These are phyloP conservation scores for Posidonia oceanica DNA, from an alignment of 116 monocot species.

Conservation along the genomic window DNA sequence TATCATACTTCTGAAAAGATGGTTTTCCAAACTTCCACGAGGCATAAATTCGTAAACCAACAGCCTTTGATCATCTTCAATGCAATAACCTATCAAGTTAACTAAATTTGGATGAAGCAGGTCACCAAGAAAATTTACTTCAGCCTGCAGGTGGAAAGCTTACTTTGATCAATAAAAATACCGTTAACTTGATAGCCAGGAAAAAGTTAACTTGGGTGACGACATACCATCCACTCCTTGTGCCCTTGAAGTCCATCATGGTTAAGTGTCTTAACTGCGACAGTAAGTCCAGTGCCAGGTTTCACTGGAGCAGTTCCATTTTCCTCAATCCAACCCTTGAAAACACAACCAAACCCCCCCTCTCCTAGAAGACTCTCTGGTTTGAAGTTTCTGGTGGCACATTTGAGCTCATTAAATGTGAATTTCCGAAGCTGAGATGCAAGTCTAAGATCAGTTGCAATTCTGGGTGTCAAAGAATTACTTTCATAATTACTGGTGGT, in stretches of 20 bases:
- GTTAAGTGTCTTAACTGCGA: conserved; percentile 51
- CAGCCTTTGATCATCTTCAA: conserved; percentile 47
- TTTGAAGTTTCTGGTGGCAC: conserved; percentile 39
- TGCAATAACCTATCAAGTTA: conserved; percentile 45
- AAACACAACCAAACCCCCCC: conserved; percentile 53
- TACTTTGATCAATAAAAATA: background rate
- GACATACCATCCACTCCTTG: conserved; percentile 46
- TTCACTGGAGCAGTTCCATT: conserved; percentile 47
- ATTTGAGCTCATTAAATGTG: conserved; percentile 39
- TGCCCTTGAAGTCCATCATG: conserved; percentile 55
- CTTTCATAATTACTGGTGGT: conserved; percentile 35
- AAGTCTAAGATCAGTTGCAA: conserved; percentile 25
- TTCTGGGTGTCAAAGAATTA: conserved; percentile 23
- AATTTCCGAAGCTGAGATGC: conserved; percentile 37
- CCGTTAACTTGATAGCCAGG: background rate
- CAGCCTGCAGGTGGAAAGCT: conserved; percentile 17
- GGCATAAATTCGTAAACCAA: conserved; percentile 51
- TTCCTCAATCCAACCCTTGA: conserved; percentile 54
- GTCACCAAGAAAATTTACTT: conserved; percentile 53
- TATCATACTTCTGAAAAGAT: conserved; percentile 41
- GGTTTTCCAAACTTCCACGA: conserved; percentile 46
- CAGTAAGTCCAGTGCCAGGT: conserved; percentile 45
- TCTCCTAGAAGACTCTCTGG: conserved; percentile 51
- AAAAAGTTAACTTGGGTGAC: background rate
- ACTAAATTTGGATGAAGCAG: conserved; percentile 45